These are phyloP conservation scores for Diaporthe nobilis DNA, from an alignment of 2,329 filamentous ascomycete species.

Conservation along the genomic window DNA sequence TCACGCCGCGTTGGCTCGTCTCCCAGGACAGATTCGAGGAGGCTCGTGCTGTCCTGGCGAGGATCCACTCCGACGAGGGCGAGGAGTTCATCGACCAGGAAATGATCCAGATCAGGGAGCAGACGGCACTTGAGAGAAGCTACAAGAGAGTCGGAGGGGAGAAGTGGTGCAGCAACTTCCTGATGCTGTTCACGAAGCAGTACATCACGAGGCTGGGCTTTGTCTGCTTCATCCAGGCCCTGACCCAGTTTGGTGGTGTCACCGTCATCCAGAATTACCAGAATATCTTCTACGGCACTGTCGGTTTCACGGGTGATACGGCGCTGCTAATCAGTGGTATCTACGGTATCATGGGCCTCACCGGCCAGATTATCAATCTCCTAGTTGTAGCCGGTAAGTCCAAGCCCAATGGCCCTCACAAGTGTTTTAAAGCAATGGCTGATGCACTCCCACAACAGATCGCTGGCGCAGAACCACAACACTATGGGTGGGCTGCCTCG, in stretches of 20 bases:
- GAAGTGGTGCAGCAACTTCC: constrained; percentile 28
- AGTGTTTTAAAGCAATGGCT: background rate
- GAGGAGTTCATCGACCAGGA: constrained; percentile 45
- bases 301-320: constrained; percentile 63
- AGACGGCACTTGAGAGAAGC: constrained; percentile 46
- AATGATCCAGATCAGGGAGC: constrained; percentile 46
- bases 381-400: constrained; percentile 43
- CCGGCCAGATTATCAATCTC: constrained; percentile 50
- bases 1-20: constrained; percentile 48
- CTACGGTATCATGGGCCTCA: constrained; percentile 52
- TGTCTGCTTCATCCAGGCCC: constrained; percentile 49
- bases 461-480: constrained; percentile 26
- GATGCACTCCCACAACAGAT: background rate
- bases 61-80: constrained; percentile 44
- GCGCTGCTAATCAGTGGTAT: constrained; percentile 63
- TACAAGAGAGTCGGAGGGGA: constrained; percentile 40
- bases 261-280: constrained; percentile 53
- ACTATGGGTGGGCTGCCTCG: constrained; percentile 42
- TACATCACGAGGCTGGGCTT: constrained; percentile 49
- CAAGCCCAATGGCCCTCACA: fast-evolving
- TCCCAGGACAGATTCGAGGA: constrained; percentile 47
- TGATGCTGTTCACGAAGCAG: constrained; percentile 47
- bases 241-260: constrained; percentile 50
- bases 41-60: constrained; percentile 46
- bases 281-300: constrained; percentile 54